phyloP scores from a whole-genome alignment of 371 early-diverging fungal genomes.

The Mucor lusitanicus region DNA sequence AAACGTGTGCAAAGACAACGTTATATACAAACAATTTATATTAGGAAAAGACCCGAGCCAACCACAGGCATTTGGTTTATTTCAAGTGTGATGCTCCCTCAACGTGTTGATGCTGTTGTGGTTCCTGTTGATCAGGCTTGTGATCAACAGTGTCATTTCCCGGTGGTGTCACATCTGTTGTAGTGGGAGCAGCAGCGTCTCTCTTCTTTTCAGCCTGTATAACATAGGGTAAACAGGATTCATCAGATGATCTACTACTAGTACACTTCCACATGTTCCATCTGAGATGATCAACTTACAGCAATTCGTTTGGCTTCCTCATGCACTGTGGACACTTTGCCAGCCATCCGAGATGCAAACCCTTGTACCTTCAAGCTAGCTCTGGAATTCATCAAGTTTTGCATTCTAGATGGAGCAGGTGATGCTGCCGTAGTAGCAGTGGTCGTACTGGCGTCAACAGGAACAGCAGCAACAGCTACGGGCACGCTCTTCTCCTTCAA shows the following conservation, averaged over 20 bases:
- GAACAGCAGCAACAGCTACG: not conserved
- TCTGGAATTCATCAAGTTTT: conserved; percentile 41
- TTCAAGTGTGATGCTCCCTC: not conserved
- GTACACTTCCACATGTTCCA: not conserved
- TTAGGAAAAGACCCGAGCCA: not conserved
- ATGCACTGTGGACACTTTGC: conserved; percentile 51
- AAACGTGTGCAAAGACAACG: not conserved
- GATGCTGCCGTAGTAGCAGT: not conserved
- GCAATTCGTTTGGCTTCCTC: conserved; percentile 54
- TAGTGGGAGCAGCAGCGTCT: not conserved
- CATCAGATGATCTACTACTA: conserved; percentile 2
- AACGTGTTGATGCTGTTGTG: not conserved
- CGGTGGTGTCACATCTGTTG: not conserved
- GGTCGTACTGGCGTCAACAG: not conserved
- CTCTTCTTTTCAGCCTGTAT: not conserved
- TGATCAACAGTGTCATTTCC: not conserved
- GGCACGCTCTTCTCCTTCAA: conserved; percentile 8
- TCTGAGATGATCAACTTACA: conserved; percentile 3
- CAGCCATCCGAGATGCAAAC: conserved; percentile 38
- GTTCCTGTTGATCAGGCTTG: not conserved
- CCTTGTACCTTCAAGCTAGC: conserved; percentile 51
- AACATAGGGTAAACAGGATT: not conserved
- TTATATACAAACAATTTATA: not conserved
- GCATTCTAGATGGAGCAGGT: conserved; percentile 16
- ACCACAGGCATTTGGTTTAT: not conserved